Evolutionary conservation across 1,284 basidiomycete species (phyloP), one percentile per base, ranked within the genome.

Genomic region (Sporisorium iseilematis-ciliati): DNA sequence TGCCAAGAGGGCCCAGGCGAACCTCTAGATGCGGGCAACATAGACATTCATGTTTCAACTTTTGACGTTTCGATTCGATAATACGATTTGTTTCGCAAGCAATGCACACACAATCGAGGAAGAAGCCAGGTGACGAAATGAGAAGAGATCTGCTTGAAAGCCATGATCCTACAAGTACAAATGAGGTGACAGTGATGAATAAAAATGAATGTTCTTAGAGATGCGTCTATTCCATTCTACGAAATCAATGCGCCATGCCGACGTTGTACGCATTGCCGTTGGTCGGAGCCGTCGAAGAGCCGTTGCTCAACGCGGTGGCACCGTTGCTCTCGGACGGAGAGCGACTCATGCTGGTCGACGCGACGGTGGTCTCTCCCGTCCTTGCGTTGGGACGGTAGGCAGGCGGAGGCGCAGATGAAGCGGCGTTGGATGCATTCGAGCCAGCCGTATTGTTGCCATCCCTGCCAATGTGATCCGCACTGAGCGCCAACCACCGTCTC

Each of bases 401-500:
- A 14, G 75, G 75, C 2, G 75, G 75, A 4, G 75, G 75, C 7
- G 66, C 56, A 20, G 50, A 18, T 12, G 46, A 11, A 20, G 25
- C 21, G 33, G 12, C 46, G n/a, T n/a, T n/a, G 2, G 7, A n/a
- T 7, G 18, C 25, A 20, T 43, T 33, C 3, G 52, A 18, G 10
- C 23, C 1, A 26, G 33, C 42, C 2, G 61, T 10, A 40, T 21
- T 55, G 38, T 41, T 57, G 1, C 67, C 60, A 18, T 66, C 64
- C 16, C 65, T 42, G 3, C 33, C 52, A 18, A 65, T 57, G 35
- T 58, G 61, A 21, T 72, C 62, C 29, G 76, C 69, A 29, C 72
- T 75, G 14, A 78, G 62, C 49, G 72, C 76, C 14, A 78, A 62
- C 76, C 76, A 78, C n/a, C 65, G 46, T 18, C 72, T 52, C n/a